Base-by-base conservation (phyloP, 257 asterid species). In the Salvia splendens region DNA sequence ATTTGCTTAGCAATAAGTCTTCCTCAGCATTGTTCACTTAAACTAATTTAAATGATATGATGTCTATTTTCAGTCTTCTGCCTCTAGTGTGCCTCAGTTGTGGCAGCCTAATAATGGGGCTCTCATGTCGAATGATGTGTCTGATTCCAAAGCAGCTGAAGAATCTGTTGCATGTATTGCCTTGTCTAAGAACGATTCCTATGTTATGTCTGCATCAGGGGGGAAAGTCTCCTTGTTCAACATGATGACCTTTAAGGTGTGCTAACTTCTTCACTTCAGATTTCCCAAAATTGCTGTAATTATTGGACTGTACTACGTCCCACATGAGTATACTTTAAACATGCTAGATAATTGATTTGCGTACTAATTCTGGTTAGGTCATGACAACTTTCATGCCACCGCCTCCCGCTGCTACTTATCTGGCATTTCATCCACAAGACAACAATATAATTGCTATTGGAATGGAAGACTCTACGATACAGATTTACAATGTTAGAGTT, bases 181-280 rank as follows among this genome's bases (percentile, higher is more conserved):
- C 53, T 79, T 93, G 72, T 93, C 99, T 14, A 93, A 93, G 76
- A 93, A 93, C 68, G 99, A 93, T 83, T 93, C 99, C n/a, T 93
- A 93, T 75, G 99, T 93, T 73, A 93, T 93, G 99, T 93, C 99
- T 67, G 97, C 97, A 45, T 93, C 99, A n/a, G 99, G 99, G 62
- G 99, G 99, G 56, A 93, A 88, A 80, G 95, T 93, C 65, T 93
- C 99, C 71, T 77, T 93, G 88, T 93, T 93, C 81, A 93, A 93
- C 83, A 93, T 93, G 99, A 93, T 90, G 99, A 90, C 97, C 54
- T 93, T 90, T 71, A 93, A 90, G 99, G 99, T 93, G 54, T 54
- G 69, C 52, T 12, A 28, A 33, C 54, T 51, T 42, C 40, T 38
- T 30, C 12, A 32, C 48, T 76, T 63, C 67, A 66, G 63, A 12